A percentile compares a stretch with the other conserved stretches of the same genome.
Conservation (phyloP, 1,139 yeast species). For the Lodderomyces jiufengensis region DNA sequence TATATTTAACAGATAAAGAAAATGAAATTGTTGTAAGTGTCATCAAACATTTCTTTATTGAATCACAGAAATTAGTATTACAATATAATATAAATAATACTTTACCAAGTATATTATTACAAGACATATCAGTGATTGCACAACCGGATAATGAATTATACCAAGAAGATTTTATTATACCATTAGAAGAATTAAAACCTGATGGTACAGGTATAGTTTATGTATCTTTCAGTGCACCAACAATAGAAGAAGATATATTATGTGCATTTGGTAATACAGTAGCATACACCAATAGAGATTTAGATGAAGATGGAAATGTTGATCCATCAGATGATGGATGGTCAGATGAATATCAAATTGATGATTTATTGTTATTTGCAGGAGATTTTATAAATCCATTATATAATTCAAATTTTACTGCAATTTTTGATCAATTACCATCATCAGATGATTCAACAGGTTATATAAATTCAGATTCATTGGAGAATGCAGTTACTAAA, state of each 20-base stretch:
- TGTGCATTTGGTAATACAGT: conserved; percentile 67
- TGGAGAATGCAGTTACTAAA: conserved; percentile 37
- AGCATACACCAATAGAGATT: conserved; percentile 77
- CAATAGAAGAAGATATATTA: conserved; percentile 31
- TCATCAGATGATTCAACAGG: conserved; percentile 31
- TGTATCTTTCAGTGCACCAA: conserved; percentile 67
- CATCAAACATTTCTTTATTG: conserved; percentile 72
- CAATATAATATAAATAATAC: conserved; percentile 88
- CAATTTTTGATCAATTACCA: conserved; percentile 68
- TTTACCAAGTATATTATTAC: conserved; percentile 69
- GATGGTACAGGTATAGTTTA: conserved; percentile 71
- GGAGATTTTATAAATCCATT: conserved; percentile 84
- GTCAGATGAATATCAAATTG: conserved; percentile 91
- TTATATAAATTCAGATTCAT: conserved; percentile 27
- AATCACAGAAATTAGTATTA: conserved; percentile 66
- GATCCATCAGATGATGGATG: conserved; percentile 78
- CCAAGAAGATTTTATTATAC: conserved; percentile 69
- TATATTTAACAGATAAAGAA: conserved; percentile 83
- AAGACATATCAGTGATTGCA: conserved; percentile 71
- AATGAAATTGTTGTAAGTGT: conserved; percentile 90
- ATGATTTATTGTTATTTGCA: conserved; percentile 68
- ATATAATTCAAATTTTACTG: conserved; percentile 73
- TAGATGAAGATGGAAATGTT: conserved; percentile 67
- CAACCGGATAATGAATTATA: conserved; percentile 60
- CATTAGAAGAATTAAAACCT: conserved; percentile 71